Percentiles rank a stretch among this genome's conserved stretches.
Evolutionary conservation across 75 land plant genomes (phyloP).

Genomic region (Adiantum capillusveneris): DNA sequence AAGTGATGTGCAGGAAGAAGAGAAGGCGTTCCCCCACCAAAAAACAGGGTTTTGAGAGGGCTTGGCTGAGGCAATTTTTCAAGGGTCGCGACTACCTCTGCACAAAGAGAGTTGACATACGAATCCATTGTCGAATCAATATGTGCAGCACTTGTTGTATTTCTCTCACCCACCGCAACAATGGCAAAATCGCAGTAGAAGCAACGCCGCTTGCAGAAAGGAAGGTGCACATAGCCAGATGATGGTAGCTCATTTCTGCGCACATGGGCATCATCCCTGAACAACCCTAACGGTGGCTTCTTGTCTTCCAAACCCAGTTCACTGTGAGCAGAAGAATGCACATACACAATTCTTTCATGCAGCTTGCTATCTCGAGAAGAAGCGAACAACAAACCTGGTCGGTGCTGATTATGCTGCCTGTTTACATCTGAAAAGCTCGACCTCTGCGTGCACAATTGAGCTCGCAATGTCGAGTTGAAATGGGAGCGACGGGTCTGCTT

Average conservation of each 20-base stretch:
- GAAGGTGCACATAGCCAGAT: conserved; percentile 87
- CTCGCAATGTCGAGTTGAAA: no score
- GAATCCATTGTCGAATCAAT: conserved; percentile 58
- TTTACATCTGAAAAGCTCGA: no score
- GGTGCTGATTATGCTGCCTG: no score
- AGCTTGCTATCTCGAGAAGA: no score
- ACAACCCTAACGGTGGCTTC: no score
- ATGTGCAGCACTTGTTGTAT: conserved; percentile 5
- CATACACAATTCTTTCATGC: no score
- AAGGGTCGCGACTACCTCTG: conserved; percentile 49
- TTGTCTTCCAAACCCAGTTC: no score
- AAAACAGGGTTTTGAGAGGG: conserved; percentile 73
- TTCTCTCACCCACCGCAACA: conserved; percentile 72
- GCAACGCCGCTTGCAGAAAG: conserved; percentile 91
- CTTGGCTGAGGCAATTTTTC: conserved; percentile 2
- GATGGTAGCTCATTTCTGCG: conserved; percentile 31
- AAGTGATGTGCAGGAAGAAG: conserved; percentile 70
- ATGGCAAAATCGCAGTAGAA: conserved; percentile 97
- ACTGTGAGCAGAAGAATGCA: no score
- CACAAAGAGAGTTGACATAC: conserved; percentile 49
- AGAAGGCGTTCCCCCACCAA: conserved; percentile 96
- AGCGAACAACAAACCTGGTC: no score
- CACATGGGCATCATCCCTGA: not conserved
- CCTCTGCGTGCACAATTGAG: no score
- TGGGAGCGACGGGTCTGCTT: no score